Evolutionary conservation across 2,329 filamentous ascomycete genomes (phyloP), one percentile per base, ranked within the genome.

Genomic region (Xylaria arbuscula): DNA sequence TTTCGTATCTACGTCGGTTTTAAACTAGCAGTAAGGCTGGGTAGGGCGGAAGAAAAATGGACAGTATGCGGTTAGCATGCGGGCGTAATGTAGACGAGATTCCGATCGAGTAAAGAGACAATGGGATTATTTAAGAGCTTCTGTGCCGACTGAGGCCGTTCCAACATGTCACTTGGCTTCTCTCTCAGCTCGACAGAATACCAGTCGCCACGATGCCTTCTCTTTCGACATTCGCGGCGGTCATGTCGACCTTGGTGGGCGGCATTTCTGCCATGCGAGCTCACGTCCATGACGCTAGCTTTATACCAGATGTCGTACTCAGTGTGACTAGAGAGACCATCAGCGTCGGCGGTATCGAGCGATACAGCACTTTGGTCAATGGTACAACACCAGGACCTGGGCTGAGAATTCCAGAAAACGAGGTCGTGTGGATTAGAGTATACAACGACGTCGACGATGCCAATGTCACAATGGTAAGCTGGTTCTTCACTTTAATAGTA

Each of bases 371-470:
- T 36, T 24, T 69, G 19, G 32, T 69, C 47, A 69, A 69, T 28
- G 38, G 48, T 28, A 59, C 67, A 10, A 9, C 45, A 8, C 67
- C 67, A 32, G 67, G 57, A 17, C 67, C 67, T 10, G 54, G n/a
- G 19, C 24, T 69, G 28, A 66, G 63, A 19, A 59, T 69, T 13
- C 63, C 32, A 17, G 57, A 66, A 47, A 36, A 63, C 6, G n/a
- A 66, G 48, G 63, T 69, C 13, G 42, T 67, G 4, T 69, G 67
- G 67, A 69, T 69, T 56, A 53, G 67, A 32, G 67, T 69, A 9
- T n/a, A 60, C 11, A 69, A 69, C 24, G 58, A 69, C 47, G 62
- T 69, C 53, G 58, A 40, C 4, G 67, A 69, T 56, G 67, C 58
- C 10, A 69, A 69, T 28, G 42, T 62, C 32, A 69, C 67, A 4